Conservation (phyloP, 495 filamentous ascomycete species). For the Xylaria scruposa region DNA sequence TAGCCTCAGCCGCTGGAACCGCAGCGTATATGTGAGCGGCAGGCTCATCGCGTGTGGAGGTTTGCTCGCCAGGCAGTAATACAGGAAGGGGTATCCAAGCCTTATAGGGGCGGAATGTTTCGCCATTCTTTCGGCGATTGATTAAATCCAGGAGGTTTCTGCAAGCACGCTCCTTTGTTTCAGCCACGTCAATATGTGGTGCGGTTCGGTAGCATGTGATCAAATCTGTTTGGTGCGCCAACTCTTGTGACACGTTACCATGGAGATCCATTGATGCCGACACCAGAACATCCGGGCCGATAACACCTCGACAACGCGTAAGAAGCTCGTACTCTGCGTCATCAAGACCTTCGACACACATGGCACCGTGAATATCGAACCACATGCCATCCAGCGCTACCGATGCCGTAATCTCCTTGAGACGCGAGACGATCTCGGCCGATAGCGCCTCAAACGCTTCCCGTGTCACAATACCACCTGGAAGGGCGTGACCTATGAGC, state of each 20-base stretch:
- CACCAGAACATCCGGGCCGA: slow-evolving; percentile 57
- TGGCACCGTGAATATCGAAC: slow-evolving; percentile 67
- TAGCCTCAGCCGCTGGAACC: slow-evolving; percentile 52
- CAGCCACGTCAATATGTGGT: slow-evolving; percentile 57
- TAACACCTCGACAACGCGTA: slow-evolving; percentile 52
- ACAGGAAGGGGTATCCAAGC: slow-evolving; percentile 63
- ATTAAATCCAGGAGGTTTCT: slow-evolving; percentile 57
- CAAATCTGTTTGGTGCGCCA: slow-evolving; percentile 59
- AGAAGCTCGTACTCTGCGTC: slow-evolving; percentile 61
- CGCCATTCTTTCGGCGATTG: slow-evolving; percentile 27
- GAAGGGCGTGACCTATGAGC: slow-evolving; percentile 62
- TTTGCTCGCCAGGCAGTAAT: slow-evolving; percentile 63
- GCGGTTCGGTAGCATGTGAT: slow-evolving; percentile 65
- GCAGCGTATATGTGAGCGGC: slow-evolving; percentile 60
- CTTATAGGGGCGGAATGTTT: slow-evolving; percentile 53
- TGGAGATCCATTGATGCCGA: slow-evolving; percentile 65
- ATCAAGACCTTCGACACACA: slow-evolving; percentile 61
- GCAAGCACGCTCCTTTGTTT: slow-evolving; percentile 63
- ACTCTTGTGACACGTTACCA: slow-evolving; percentile 60
- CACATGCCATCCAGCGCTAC: slow-evolving; percentile 56
- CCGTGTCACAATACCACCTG: slow-evolving; percentile 58
- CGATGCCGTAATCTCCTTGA: slow-evolving; percentile 44
- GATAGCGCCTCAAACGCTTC: slow-evolving; percentile 57
- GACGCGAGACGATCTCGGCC: slow-evolving; percentile 54
- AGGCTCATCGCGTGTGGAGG: slow-evolving; percentile 62